Evolutionary conservation across 2,329 filamentous ascomycete genomes (phyloP).

Genomic region (Botryotinia globosa): DNA sequence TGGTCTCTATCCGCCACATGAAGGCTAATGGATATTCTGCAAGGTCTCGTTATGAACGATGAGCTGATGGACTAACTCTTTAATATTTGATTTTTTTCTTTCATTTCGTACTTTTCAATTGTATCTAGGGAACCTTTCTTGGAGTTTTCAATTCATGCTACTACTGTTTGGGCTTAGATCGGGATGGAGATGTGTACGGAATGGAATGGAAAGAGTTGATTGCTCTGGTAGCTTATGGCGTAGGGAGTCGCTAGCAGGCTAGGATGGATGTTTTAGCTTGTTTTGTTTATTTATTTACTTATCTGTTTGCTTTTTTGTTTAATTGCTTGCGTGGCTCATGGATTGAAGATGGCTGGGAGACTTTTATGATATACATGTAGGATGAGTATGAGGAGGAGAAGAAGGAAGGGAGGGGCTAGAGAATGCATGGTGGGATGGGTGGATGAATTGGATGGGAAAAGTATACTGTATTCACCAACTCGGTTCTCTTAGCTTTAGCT

Average conservation of each 20-base stretch:
- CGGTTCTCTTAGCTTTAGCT: background rate
- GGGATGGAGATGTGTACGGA: background rate
- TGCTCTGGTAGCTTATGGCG: background rate
- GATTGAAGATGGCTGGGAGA: background rate
- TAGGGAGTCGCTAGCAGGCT: background rate
- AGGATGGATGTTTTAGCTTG: background rate
- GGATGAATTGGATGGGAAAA: background rate
- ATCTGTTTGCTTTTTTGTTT: background rate
- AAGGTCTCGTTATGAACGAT: background rate
- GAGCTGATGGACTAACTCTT: background rate
- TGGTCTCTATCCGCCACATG: slow-evolving; percentile 30
- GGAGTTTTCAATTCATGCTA: background rate
- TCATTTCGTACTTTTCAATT: background rate
- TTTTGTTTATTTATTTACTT: background rate
- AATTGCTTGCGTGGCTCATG: background rate
- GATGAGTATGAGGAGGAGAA: background rate
- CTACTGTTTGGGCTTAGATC: background rate
- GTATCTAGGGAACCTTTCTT: background rate
- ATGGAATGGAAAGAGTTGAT: background rate
- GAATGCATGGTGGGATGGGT: background rate
- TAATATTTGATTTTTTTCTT: background rate
- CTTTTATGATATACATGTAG: background rate
- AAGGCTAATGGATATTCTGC: background rate
- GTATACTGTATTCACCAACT: background rate
- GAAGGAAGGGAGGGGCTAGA: background rate